A percentile compares a stretch with the other conserved stretches of the same genome.
Evolutionary conservation across 164 flowering plant genomes (phyloP).

Genomic region (Taxillus chinensis): DNA sequence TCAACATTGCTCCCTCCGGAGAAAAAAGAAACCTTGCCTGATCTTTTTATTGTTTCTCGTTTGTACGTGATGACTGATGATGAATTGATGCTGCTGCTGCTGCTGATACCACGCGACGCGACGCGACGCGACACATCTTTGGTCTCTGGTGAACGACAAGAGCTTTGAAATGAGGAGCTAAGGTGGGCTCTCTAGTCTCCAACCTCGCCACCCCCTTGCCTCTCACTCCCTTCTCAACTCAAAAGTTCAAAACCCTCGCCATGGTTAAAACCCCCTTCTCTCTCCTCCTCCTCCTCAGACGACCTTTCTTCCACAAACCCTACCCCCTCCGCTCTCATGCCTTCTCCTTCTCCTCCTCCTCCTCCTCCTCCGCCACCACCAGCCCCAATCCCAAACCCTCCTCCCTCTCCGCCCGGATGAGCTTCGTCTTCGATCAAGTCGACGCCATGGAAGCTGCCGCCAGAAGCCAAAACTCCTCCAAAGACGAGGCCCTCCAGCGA

Average conservation of each 20-base stretch:
- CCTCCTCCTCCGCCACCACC: slow-evolving; percentile 5
- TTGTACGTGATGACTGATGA: too few relatives aligned
- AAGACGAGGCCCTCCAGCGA: slow-evolving; percentile 72
- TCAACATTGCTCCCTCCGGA: too few relatives aligned
- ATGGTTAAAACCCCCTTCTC: slow-evolving; percentile 3
- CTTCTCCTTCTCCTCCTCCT: slow-evolving; percentile 25
- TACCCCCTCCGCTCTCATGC: slow-evolving; percentile 6
- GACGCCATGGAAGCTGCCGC: slow-evolving; percentile 47
- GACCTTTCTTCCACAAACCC: neutral
- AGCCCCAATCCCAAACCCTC: slow-evolving; percentile 25
- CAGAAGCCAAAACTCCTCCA: slow-evolving; percentile 32
- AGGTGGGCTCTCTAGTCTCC: neutral
- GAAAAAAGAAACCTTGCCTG: too few relatives aligned
- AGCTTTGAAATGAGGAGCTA: too few relatives aligned
- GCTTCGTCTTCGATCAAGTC: slow-evolving; percentile 93
- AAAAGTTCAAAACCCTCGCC: slow-evolving; percentile 7
- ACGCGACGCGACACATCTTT: too few relatives aligned
- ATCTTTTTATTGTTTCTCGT: too few relatives aligned
- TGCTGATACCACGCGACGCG: too few relatives aligned
- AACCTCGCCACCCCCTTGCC: slow-evolving; percentile 5
- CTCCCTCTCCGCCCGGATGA: slow-evolving; percentile 77
- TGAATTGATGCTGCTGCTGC: too few relatives aligned
- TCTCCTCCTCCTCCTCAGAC: slow-evolving; percentile 4
- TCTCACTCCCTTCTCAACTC: slow-evolving; percentile 14
- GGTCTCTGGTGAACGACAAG: too few relatives aligned